Base-by-base conservation (phyloP, 768 basidiomycete species). In the Clavaria fumosa region DNA sequence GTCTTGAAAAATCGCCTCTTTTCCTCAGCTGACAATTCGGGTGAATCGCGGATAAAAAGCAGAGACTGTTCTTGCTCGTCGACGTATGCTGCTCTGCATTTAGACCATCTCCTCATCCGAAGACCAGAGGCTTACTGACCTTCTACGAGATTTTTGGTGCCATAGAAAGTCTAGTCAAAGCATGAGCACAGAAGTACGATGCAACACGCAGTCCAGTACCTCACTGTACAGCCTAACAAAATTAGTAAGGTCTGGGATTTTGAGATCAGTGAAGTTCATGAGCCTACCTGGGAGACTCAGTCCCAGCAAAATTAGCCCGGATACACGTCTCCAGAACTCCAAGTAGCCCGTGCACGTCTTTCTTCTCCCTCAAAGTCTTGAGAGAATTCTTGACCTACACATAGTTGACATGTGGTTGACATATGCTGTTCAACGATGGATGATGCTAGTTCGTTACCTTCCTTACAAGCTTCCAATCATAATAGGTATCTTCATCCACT, bases 301-400 rank as follows among this genome's bases (percentile, higher is more conserved):
- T 75, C 0, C 85, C 95, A 10, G 84, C 95, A 60, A 96, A 99
- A 54, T 95, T 96, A 17, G 75, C 70, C 38, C 90, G 68, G 31
- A 96, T 69, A 46, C 86, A 95, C 0, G 86, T 85, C 49, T 93
- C 88, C 23, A 99, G 60, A 0, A 96, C 83, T 3, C 86, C 90
- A 31, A 93, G 69, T 34, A 91, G 70, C 0, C 84, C 89, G 41
- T 83, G 73, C 3, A 73, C 78, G 52, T 99, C 91, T 23, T 77
- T 75, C 46, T 70, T 75, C 44, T 76, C 72, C 45, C 91, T 64
- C 20, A 89, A 55, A 17, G 61, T 68, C 42, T 60, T 71, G 36
- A 96, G 59, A 1, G 88, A 91, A 23, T 71, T 67, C 45, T 69
- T 70, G 19, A 93, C 86, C 75, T 75, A 23, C n/a, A 32, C 11